A percentile compares a stretch with the other conserved stretches of the same genome.
These are phyloP conservation scores for Suhomyces xylopsoci DNA, from an alignment of 805 yeast genomes.

Conservation along the genomic window DNA sequence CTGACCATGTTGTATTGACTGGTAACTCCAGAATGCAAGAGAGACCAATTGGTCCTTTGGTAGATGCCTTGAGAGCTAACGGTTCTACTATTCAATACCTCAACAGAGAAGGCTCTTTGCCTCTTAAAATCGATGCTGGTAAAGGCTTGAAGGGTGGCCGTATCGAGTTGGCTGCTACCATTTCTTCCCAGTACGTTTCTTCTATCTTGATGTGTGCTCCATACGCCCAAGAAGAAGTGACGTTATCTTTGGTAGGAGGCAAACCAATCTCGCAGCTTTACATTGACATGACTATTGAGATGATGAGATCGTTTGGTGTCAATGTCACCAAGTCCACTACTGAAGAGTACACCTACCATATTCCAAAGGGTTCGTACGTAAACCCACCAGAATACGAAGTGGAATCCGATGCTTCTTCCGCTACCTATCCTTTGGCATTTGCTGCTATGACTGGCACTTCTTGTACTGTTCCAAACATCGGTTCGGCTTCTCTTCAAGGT, in stretches of 20 bases:
- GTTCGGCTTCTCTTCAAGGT: constrained; percentile 88
- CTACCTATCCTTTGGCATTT: constrained; percentile 95
- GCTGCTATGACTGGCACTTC: constrained; percentile 95
- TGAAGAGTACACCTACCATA: constrained; percentile 81
- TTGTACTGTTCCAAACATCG: constrained; percentile 92
- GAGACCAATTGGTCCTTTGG: constrained; percentile 94
- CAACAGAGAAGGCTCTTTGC: constrained; percentile 79
- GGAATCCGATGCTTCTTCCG: constrained; percentile 96
- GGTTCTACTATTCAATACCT: constrained; percentile 74
- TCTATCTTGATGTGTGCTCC: constrained; percentile 98
- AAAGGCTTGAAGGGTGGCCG: constrained; percentile 81
- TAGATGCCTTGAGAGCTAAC: constrained; percentile 80
- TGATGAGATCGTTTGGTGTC: constrained; percentile 92
- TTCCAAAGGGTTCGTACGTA: constrained; percentile 76
- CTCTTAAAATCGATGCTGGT: constrained; percentile 69
- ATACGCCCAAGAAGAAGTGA: constrained; percentile 84
- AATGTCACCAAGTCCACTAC: constrained; percentile 64
- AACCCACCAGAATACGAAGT: constrained; percentile 85
- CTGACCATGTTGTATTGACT: constrained; percentile 61
- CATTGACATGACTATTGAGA: constrained; percentile 93
- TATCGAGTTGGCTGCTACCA: constrained; percentile 91
- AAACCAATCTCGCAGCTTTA: constrained; percentile 94
- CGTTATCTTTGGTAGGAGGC: constrained; percentile 87
- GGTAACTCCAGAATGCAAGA: constrained; percentile 98
- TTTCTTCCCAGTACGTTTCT: constrained; percentile 96